These are phyloP conservation scores for Eucalyptus marginata DNA, from an alignment of 345 rosid species.

Conservation along the genomic window DNA sequence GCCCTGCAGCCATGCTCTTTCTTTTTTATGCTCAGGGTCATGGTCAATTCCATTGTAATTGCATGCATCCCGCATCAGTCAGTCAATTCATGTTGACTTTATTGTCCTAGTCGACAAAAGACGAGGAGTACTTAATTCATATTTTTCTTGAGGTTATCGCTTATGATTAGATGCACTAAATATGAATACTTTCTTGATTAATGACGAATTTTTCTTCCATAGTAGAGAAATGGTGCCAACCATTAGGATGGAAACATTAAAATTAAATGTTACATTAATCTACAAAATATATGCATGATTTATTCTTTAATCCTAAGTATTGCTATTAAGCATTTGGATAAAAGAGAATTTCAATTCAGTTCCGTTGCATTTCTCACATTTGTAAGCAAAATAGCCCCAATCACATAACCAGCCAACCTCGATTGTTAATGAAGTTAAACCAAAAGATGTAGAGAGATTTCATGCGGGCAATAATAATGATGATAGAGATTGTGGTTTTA, in stretches of 20 bases:
- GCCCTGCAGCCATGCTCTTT: too few species aligned
- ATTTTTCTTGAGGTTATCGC: too few species aligned
- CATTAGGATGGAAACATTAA: neutral
- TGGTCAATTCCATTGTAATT: neutral
- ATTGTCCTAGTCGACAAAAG: neutral
- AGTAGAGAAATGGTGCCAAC: neutral
- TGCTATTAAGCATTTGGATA: neutral
- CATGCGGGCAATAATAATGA: neutral
- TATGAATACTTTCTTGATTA: too few species aligned
- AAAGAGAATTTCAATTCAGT: neutral
- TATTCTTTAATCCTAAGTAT: neutral
- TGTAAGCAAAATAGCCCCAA: neutral
- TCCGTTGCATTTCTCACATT: neutral
- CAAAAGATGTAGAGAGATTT: neutral
- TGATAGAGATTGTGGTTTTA: neutral
- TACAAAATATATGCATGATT: neutral
- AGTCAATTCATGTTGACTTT: neutral
- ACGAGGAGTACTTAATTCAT: neutral
- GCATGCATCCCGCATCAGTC: neutral
- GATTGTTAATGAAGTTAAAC: neutral
- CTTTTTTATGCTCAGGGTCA: neutral
- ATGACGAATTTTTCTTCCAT: neutral
- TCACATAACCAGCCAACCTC: neutral
- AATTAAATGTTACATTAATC: neutral
- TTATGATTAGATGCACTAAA: too few species aligned